Conservation (phyloP, 2,329 filamentous ascomycete genomes). For the Graphium sp. region DNA sequence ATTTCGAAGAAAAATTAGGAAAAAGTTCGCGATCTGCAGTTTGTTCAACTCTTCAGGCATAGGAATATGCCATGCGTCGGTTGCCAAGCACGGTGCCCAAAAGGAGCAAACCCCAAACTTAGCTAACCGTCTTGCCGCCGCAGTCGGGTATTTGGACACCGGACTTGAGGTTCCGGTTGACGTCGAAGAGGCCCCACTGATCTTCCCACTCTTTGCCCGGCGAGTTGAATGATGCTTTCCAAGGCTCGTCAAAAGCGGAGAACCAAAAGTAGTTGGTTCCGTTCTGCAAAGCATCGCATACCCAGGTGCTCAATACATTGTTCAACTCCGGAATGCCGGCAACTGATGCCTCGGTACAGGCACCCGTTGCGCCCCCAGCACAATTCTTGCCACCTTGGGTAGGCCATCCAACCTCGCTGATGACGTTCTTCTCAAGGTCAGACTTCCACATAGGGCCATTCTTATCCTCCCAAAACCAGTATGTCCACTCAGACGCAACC, state of each 20-base stretch:
- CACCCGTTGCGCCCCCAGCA: constrained; percentile 19
- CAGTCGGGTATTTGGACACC: constrained; percentile 82
- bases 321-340: constrained; percentile 73
- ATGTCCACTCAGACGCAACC: constrained; percentile 65
- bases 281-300: constrained; percentile 65
- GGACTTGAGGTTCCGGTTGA: constrained; percentile 65
- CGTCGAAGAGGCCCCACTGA: constrained; percentile 85
- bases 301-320: constrained; percentile 69
- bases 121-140: constrained; percentile 54
- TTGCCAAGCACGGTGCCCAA: too few relatives aligned
- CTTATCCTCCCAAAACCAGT: constrained; percentile 58
- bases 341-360: constrained; percentile 51
- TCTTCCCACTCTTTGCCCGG: constrained; percentile 70
- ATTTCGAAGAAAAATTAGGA: too few relatives aligned
- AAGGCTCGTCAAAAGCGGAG: constrained; percentile 90
- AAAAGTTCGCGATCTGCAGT: too few relatives aligned
- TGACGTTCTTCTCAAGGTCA: constrained; percentile 53
- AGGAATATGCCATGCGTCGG: too few relatives aligned
- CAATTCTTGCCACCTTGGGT: constrained; percentile 67
- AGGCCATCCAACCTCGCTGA: constrained; percentile 88
- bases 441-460: constrained; percentile 49
- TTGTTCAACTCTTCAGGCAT: too few relatives aligned
- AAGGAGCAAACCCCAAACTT: constrained; percentile 3
- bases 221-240: constrained; percentile 66
- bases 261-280: constrained; percentile 96